phyloP scores from a whole-genome alignment of 768 basidiomycete genomes.

The Piloderma croceum region DNA sequence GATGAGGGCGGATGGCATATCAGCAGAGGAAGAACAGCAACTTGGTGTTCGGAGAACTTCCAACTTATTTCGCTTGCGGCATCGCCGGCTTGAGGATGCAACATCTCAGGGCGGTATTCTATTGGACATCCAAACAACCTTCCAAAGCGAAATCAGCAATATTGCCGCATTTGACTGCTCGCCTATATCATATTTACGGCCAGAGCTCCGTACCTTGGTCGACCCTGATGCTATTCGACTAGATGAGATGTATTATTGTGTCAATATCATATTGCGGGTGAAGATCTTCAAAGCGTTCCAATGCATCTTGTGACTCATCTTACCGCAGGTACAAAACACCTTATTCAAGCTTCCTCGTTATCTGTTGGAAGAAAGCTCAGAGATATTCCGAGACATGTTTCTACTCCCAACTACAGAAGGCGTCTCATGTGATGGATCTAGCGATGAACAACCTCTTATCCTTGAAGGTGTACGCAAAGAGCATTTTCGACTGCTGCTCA shows the following conservation, averaged over 20 bases:
- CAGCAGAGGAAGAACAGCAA: too few species aligned
- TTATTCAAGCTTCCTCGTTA: slow-evolving; percentile 36
- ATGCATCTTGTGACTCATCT: background rate
- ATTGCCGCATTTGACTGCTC: too few species aligned
- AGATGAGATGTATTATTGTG: slow-evolving; percentile 2
- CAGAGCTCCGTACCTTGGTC: too few species aligned
- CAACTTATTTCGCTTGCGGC: too few species aligned
- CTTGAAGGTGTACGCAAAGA: slow-evolving; percentile 20
- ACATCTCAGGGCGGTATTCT: too few species aligned
- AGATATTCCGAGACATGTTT: slow-evolving; percentile 31
- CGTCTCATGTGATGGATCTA: slow-evolving; percentile 20
- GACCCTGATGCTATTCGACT: too few species aligned
- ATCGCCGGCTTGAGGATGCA: too few species aligned
- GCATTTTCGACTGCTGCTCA: slow-evolving; percentile 22
- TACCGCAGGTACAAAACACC: slow-evolving; percentile 35
- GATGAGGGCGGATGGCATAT: too few species aligned
- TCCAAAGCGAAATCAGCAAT: too few species aligned
- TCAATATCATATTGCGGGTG: slow-evolving; percentile 4
- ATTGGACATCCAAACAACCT: too few species aligned
- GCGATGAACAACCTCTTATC: slow-evolving; percentile 24
- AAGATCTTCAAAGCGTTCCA: background rate
- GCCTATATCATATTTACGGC: too few species aligned
- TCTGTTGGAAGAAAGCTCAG: slow-evolving; percentile 31
- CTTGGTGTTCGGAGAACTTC: too few species aligned
- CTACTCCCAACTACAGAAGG: slow-evolving; percentile 20